Base-by-base conservation (phyloP, 177 flowering plant species). In the Tripterygium wilfordii region DNA sequence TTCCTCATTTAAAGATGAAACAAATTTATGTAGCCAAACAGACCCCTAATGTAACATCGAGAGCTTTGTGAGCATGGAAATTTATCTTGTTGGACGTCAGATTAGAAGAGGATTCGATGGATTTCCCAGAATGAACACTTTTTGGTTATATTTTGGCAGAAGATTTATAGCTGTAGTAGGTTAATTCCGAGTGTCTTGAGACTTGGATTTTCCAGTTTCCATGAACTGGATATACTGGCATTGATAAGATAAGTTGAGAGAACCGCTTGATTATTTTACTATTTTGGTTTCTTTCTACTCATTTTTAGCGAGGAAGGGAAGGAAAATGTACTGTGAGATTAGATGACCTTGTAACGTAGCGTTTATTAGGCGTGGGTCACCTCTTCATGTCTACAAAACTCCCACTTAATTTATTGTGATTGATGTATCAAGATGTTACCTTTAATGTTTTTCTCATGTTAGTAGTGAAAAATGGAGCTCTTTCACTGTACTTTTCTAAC, bases 21-120 rank as follows among this genome's bases (percentile, higher is more conserved):
- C 96, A 86, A 60, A 75, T 92, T 5, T 92, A 92, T 66, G 96
- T 92, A 43, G 85, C 96, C 12, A 92, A 90, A 54, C 82, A 87
- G 56, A 35, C 74, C 22, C 29, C 67, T 1, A 53, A 41, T 51
- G 76, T 70, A 31, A 46, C 65, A 28, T 42, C 59, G 20, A 13
- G 68, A 29, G 27, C 53, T 15, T 45, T 48, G 20, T 70, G 61
- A 61, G 20, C 20, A 42, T 40, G 5, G 29, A 46, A 20, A 36
- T 8, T 38, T 25, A 12, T 2, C 1, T 17, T 23, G 8, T 5
- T 27, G 25, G 41, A 44, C 37, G 44, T 35, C 16, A 16, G 5
- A 36, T 2, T 15, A 3, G 12, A 21, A 9, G 6, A 19, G 41
- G 13, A 26, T 46, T 10, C 10, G 43, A 30, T 16, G 18, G 17